A percentile compares a stretch with the other conserved stretches of the same genome.
phyloP scores from a whole-genome alignment of 257 asterid species.

The Galeopsis tetrahit region DNA sequence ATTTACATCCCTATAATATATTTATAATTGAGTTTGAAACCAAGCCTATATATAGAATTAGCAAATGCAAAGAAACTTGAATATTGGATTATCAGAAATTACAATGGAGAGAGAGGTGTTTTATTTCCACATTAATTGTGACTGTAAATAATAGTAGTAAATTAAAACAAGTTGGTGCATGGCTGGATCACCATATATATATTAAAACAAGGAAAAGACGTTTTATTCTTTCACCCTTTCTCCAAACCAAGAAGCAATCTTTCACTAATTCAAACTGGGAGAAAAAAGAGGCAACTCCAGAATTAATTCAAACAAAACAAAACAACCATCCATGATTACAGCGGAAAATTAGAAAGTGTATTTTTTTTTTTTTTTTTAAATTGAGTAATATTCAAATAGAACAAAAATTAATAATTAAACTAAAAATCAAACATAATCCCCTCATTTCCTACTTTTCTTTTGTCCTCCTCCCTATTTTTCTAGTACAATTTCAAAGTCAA shows the following conservation, averaged over 20 bases:
- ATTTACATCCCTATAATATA: too few species aligned
- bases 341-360: constrained; percentile 23
- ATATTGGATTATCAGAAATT: too few species aligned
- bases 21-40: too few species aligned
- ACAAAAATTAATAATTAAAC: constrained; percentile 32
- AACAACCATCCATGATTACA: constrained; percentile 15
- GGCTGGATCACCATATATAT: constrained; percentile 30
- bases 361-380: constrained; percentile 12
- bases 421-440: constrained; percentile 46
- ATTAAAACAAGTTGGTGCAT: constrained; percentile 34
- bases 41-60: too few species aligned
- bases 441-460: constrained; percentile 42
- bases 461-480: constrained; percentile 21
- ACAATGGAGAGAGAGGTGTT: constrained; percentile 12
- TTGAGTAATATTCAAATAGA: constrained; percentile 24
- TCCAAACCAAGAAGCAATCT: constrained; percentile 40
- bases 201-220: constrained; percentile 28
- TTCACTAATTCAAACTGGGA: constrained; percentile 20
- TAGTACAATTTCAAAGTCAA: constrained; percentile 15
- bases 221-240: constrained; percentile 28
- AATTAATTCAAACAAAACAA: too few species aligned
- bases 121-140: constrained; percentile 6
- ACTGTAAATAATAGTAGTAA: background rate
- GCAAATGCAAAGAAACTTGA: constrained; percentile 32
- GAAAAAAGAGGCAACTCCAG: constrained; percentile 16